Evolutionary conservation across 108 stramenopile genomes (phyloP), one percentile per base, ranked within the genome.

Genomic region (Nitzschia sp.): DNA sequence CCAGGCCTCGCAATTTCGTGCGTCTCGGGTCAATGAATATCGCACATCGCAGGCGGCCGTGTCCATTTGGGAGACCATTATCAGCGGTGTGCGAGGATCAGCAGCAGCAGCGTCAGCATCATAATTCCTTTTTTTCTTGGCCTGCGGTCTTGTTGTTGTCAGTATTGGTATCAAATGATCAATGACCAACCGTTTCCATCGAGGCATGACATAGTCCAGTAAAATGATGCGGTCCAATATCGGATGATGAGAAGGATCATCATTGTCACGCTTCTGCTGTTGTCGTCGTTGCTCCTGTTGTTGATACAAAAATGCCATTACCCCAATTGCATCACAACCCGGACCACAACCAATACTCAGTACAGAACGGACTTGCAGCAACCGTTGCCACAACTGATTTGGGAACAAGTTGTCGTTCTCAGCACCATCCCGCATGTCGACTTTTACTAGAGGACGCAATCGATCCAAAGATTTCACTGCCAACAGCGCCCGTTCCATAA

Each of bases 291-390:
- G 38, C 36, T 27, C 53, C 2, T 41, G 41, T 41, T 25, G 38
- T 2, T 33, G 32, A 33, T 35, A 55, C 53, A 66, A 79, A 78
- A 77, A 86, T 57, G 16, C 58, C 63, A 57, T 62, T 34, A 84
- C 45, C n/a, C 91, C 88, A 1, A 85, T 71, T 23, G 72, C 76
- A 76, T 92, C 91, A 58, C 78, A 84, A 1, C 88, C 91, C 11
- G 88, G 88, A 0, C 91, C 91, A 65, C 88, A 92, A 13, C 91
- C 91, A 46, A 92, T 78, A 48, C 82, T 84, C 44, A 78, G 72
- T 6, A 84, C 62, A 1, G 32, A 45, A 38, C 70, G 25, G 23
- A 84, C 55, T 16, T 54, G 23, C 1, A 48, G 28, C 44, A 90
- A 45, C 22, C 53, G 73, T 17, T 75, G 45, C 76, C 80, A 85